Base-by-base conservation (phyloP, 2,329 filamentous ascomycete genomes). In the Penicillium sp. region DNA sequence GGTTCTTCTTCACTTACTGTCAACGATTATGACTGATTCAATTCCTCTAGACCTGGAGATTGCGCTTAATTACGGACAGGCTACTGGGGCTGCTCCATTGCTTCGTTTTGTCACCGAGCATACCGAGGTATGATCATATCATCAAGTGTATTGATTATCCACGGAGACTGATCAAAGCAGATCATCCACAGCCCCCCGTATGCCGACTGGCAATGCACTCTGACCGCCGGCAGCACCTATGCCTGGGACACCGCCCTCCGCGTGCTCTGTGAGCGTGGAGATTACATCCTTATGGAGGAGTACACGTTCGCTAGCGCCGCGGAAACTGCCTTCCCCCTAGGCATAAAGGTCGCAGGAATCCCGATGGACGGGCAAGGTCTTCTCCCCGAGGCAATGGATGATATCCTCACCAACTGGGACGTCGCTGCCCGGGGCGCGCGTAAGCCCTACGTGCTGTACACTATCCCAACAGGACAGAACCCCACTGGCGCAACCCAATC, bases 21-120 rank as follows among this genome's bases (percentile, higher is more conserved):
- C 10, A 14, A n/a, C 11, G 44, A 29, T 38, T 7, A 34, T 16
- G 30, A 43, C 56, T 63, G 39, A 62, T 50, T 52, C 29, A 18
- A 44, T 43, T 27, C 6, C 63, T 49, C n/a, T 73, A 77, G 94
- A 99, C 75, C 83, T 99, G 47, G 85, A 89, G 42, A 90, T 95
- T 58, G 89, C 89, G 1, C 86, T 97, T 70, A 97, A 99, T 76
- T 99, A 99, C 71, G 90, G 89, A 32, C 91, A 96, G 75, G 87
- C 91, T 8, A 85, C 85, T 16, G 94, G 94, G 16, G 85, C 90
- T 10, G 88, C 91, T 3, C 94, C 96, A 75, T 80, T 99, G 72
- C 78, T 97, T 59, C 86, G 94, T 56, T 97, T 89, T 76, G 81
- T 97, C 47, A 95, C 92, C 0, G 94, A 99, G 78, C 94, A 97